Conservation (phyloP, 2,329 filamentous ascomycete species). For the Exophiala sp. region DNA sequence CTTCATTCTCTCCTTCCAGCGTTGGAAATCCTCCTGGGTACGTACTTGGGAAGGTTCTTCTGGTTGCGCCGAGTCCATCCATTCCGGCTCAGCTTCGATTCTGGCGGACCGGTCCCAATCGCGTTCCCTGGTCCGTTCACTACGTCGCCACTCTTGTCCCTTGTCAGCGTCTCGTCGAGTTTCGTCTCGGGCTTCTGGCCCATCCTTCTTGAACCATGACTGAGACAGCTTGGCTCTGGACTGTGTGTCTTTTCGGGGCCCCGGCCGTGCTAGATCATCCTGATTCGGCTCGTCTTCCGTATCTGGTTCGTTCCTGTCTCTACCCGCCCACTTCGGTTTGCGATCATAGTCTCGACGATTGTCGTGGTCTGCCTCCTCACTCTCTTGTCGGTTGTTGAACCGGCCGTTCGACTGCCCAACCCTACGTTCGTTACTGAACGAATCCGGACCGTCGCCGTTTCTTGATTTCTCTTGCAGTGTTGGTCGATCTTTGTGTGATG, state of each 20-base stretch:
- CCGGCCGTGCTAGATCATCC: constrained; percentile 14
- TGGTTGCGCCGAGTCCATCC: constrained; percentile 65
- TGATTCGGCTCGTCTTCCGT: constrained; percentile 14
- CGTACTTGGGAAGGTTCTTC: constrained; percentile 54
- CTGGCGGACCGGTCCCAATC: constrained; percentile 51
- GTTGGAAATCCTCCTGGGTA: constrained; percentile 86
- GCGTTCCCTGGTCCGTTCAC: constrained; percentile 45
- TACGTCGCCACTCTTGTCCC: constrained; percentile 63
- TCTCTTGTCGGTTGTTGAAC: constrained; percentile 14
- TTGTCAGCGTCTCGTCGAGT: constrained; percentile 45
- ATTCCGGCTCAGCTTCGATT: constrained; percentile 77
- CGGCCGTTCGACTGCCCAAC: constrained; percentile 20
- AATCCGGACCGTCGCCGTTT: constrained; percentile 14
- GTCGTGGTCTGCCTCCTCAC: constrained; percentile 16
- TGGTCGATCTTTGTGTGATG: constrained; percentile 7
- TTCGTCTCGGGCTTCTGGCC: constrained; percentile 37
- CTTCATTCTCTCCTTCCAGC: constrained; percentile 90
- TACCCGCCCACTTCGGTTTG: constrained; percentile 23
- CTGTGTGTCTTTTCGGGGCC: constrained; percentile 27
- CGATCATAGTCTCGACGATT: constrained; percentile 24
- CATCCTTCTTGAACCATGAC: constrained; percentile 66
- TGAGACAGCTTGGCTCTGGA: constrained; percentile 55
- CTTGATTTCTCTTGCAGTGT: constrained; percentile 13
- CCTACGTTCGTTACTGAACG: constrained; percentile 7
- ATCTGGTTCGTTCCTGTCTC: constrained; percentile 23